Percentiles rank a stretch among this genome's conserved stretches.
Evolutionary conservation across 139 green algal species (phyloP).

Genomic region (Chlorella sp.): DNA sequence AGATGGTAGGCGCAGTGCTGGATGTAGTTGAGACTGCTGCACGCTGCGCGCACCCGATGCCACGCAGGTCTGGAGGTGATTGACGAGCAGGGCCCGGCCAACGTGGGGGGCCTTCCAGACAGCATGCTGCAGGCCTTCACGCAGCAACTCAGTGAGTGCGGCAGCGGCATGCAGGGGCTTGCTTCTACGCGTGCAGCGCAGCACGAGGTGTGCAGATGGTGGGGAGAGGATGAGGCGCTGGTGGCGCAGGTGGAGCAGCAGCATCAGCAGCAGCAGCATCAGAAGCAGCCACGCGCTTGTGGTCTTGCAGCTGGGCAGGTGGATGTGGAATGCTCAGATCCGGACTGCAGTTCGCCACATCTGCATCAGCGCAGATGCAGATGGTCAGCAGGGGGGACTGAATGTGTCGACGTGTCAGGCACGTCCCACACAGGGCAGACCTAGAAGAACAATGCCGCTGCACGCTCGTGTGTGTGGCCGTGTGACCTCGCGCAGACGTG

Average conservation of each 20-base stretch:
- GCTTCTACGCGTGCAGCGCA: background rate
- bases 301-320: no score
- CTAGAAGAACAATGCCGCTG: background rate
- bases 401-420: background rate
- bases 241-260: no score
- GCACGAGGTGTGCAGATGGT: no score
- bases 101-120: conserved; percentile 12
- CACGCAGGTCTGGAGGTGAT: conserved; percentile 57
- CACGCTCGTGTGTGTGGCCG: background rate
- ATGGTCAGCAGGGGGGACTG: no score
- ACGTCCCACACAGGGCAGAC: background rate
- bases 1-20: background rate
- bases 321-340: no score
- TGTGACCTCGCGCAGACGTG: conserved; percentile 12
- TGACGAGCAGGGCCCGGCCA: conserved; percentile 49
- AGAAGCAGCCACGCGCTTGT: no score
- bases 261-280: no score
- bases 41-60: background rate
- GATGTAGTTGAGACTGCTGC: background rate
- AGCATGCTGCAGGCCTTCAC: conserved; percentile 45
- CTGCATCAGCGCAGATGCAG: no score
- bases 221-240: no score
- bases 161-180: background rate
- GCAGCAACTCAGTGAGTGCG: conserved; percentile 44
- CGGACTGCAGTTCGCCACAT: no score